Evolutionary conservation across 2,329 filamentous ascomycete genomes (phyloP).

Genomic region (Onygenales sp.): DNA sequence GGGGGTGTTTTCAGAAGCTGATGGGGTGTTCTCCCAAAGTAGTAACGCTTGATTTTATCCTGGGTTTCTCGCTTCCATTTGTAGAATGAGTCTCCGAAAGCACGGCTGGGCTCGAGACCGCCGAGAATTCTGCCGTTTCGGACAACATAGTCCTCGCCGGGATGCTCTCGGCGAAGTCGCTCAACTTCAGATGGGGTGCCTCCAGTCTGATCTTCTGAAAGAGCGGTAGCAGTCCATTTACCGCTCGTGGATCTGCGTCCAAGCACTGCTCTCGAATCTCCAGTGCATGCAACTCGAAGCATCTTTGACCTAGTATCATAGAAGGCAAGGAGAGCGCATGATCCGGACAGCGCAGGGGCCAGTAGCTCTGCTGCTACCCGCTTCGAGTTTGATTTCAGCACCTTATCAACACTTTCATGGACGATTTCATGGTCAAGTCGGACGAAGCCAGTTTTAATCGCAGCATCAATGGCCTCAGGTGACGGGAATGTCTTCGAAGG

Average conservation of each 20-base stretch:
- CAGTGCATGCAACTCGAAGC: conserved; percentile 87
- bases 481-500: conserved; percentile 54
- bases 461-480: conserved; percentile 72
- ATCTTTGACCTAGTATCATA: conserved; percentile 84
- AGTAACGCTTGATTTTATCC: conserved; percentile 69
- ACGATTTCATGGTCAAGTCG: conserved; percentile 90
- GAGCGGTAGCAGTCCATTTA: conserved; percentile 83
- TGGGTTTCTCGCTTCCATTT: conserved; percentile 89
- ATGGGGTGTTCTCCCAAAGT: conserved; percentile 75
- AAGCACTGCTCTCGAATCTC: conserved; percentile 89
- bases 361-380: conserved; percentile 84
- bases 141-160: conserved; percentile 78
- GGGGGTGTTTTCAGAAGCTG: conserved; percentile 78
- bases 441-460: conserved; percentile 86
- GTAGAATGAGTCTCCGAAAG: conserved; percentile 93
- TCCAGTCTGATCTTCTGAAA: conserved; percentile 92
- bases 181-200: conserved; percentile 75
- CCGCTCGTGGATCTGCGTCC: conserved; percentile 68
- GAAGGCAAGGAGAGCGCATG: conserved; percentile 90
- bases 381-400: conserved; percentile 80
- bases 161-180: conserved; percentile 76
- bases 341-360: conserved; percentile 89
- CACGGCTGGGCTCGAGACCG: conserved; percentile 81
- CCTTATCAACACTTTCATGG: conserved; percentile 82
- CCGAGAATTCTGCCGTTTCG: conserved; percentile 84